phyloP scores from a whole-genome alignment of 2,329 filamentous ascomycete species.

The Botrytis porri region DNA sequence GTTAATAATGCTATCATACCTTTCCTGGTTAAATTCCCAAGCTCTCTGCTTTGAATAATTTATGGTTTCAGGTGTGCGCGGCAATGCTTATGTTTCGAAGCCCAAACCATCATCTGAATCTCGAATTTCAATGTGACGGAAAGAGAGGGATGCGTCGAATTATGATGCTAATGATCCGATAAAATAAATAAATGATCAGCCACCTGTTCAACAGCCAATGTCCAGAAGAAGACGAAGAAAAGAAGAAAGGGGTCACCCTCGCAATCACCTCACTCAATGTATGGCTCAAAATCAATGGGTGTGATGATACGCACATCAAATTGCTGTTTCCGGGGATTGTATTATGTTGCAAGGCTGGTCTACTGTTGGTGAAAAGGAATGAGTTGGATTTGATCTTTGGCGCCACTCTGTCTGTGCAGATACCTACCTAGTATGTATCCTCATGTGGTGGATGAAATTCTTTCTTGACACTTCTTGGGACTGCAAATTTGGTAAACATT shows the following conservation, averaged over 20 bases:
- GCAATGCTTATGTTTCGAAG: background rate
- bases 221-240: background rate
- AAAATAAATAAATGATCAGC: background rate
- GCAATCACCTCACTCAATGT: background rate
- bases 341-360: background rate
- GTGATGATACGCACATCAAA: constrained; percentile 6
- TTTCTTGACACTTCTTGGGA: background rate
- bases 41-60: background rate
- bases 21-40: background rate
- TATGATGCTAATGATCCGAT: constrained; percentile 9
- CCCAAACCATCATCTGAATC: background rate
- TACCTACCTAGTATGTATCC: background rate
- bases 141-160: background rate
- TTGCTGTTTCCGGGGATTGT: background rate
- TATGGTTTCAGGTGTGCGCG: background rate
- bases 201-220: background rate
- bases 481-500: background rate
- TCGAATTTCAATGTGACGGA: background rate
- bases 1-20: background rate
- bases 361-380: constrained; percentile 2
- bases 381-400: background rate
- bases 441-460: background rate
- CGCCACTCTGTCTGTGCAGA: constrained; percentile 5
- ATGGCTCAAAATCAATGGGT: background rate
- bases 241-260: background rate